These are phyloP conservation scores for Heterobasidion irregulare DNA, from an alignment of 1,284 basidiomycete genomes.

Conservation along the genomic window DNA sequence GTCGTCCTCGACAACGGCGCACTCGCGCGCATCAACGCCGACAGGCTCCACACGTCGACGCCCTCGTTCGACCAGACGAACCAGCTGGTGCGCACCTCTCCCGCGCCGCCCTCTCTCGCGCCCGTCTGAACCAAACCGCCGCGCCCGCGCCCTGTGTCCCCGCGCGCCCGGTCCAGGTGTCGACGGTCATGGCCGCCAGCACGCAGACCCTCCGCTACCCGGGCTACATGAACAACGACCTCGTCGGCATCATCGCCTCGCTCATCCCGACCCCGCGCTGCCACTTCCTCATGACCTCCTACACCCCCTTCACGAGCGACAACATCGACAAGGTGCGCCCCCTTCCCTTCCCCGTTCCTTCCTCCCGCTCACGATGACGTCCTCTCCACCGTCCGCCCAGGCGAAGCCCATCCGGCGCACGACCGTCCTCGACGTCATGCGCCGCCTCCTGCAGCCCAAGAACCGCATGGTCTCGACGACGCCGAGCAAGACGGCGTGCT, in stretches of 20 bases:
- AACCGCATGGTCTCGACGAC: conserved; percentile 98
- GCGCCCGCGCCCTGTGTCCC: too few relatives aligned
- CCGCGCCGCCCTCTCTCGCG: conserved; percentile 12
- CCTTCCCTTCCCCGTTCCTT: neutral
- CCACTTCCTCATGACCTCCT: conserved; percentile 99
- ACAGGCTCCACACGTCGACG: conserved; percentile 86
- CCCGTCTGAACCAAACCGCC: neutral
- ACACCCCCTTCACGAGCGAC: conserved; percentile 97
- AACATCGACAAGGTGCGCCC: conserved; percentile 79
- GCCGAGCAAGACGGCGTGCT: conserved; percentile 87
- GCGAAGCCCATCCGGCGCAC: conserved; percentile 71
- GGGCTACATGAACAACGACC: conserved; percentile 99
- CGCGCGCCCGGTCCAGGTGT: conserved; percentile 44
- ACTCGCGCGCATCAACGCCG: conserved; percentile 84
- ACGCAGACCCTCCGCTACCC: conserved; percentile 97
- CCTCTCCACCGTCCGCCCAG: conserved; percentile 10
- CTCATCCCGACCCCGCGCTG: conserved; percentile 98
- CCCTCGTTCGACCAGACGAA: conserved; percentile 94
- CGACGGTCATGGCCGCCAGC: conserved; percentile 94
- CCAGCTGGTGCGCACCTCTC: conserved; percentile 55
- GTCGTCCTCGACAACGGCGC: conserved; percentile 98
- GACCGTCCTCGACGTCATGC: conserved; percentile 98
- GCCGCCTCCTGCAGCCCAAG: conserved; percentile 93
- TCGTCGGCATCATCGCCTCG: conserved; percentile 95
- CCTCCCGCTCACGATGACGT: neutral